Percentiles rank a stretch among this genome's conserved stretches.
Evolutionary conservation across 2,329 filamentous ascomycete species (phyloP).

Genomic region (Monascus ruber): DNA sequence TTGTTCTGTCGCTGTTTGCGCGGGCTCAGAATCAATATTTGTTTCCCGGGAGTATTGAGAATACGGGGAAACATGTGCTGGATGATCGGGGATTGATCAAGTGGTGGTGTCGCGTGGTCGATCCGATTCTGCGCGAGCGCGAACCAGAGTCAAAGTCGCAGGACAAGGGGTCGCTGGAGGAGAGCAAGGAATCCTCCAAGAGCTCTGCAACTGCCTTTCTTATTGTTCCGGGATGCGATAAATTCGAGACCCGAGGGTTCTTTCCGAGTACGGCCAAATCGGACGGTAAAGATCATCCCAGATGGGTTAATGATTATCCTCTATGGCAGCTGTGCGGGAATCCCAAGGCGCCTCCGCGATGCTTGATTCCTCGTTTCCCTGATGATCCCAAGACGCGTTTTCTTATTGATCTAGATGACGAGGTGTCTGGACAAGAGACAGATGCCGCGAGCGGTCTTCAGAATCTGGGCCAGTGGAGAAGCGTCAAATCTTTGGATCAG

Average conservation of each 20-base stretch:
- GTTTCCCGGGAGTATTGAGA: slow-evolving; percentile 83
- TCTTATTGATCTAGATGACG: slow-evolving; percentile 77
- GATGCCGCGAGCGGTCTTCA: slow-evolving; percentile 28
- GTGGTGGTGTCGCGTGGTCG: slow-evolving; percentile 89
- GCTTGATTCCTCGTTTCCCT: slow-evolving; percentile 79
- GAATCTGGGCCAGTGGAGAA: slow-evolving; percentile 63
- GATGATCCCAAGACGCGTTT: slow-evolving; percentile 93
- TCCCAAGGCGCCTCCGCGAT: slow-evolving; percentile 61
- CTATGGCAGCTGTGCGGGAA: slow-evolving; percentile 61
- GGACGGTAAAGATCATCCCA: slow-evolving; percentile 25
- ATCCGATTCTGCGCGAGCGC: slow-evolving; percentile 54
- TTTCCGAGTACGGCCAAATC: slow-evolving; percentile 46
- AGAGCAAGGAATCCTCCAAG: slow-evolving; percentile 17
- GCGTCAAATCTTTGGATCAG: slow-evolving; percentile 69
- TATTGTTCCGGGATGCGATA: slow-evolving; percentile 75
- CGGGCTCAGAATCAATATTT: slow-evolving; percentile 87
- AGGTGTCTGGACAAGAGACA: slow-evolving; percentile 40
- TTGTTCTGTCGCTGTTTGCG: slow-evolving; percentile 82
- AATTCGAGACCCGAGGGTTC: slow-evolving; percentile 68
- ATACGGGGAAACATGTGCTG: slow-evolving; percentile 75
- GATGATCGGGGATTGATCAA: slow-evolving; percentile 82
- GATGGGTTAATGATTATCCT: slow-evolving; percentile 54
- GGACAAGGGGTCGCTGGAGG: slow-evolving; percentile 17
- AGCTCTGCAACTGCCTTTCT: slow-evolving; percentile 61
- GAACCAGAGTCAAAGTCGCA: slow-evolving; percentile 29